phyloP scores from a whole-genome alignment of 2,329 filamentous ascomycete genomes.

The Tolypocladium ophioglossoides region DNA sequence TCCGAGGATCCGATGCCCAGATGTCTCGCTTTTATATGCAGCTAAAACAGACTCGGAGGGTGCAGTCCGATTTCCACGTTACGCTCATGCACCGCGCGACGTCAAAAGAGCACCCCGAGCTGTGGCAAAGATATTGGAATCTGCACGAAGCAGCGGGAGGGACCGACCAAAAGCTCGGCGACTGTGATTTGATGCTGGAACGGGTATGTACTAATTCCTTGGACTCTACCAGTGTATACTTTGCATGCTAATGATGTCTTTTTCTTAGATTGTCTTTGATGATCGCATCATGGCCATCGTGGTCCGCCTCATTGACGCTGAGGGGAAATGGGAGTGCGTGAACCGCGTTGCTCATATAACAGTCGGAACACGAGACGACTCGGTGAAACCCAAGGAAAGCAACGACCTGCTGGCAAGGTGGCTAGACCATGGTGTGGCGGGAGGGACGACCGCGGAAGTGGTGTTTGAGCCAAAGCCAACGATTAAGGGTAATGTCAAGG shows the following conservation, averaged over 20 bases:
- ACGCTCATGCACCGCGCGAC: slow-evolving; percentile 78
- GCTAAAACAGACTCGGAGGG: slow-evolving; percentile 59
- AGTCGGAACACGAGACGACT: slow-evolving; percentile 63
- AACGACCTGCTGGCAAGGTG: slow-evolving; percentile 73
- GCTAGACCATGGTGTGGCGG: slow-evolving; percentile 46
- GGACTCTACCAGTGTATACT: background rate
- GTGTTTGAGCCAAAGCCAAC: slow-evolving; percentile 37
- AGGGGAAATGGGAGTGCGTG: slow-evolving; percentile 52
- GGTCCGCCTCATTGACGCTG: slow-evolving; percentile 55
- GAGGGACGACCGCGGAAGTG: slow-evolving; percentile 33
- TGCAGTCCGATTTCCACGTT: slow-evolving; percentile 85
- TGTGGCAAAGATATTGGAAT: slow-evolving; percentile 67
- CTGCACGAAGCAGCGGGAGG: slow-evolving; percentile 36
- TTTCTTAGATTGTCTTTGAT: slow-evolving; percentile 62
- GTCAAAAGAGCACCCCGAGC: slow-evolving; percentile 46
- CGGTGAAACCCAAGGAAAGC: slow-evolving; percentile 87
- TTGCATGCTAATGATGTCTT: slow-evolving; percentile 9
- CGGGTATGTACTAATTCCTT: slow-evolving; percentile 28
- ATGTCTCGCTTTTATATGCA: slow-evolving; percentile 55
- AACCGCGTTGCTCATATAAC: slow-evolving; percentile 84
- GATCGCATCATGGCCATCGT: slow-evolving; percentile 85
- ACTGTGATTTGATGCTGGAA: slow-evolving; percentile 54
- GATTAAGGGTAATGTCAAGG: slow-evolving; percentile 35
- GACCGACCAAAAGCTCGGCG: slow-evolving; percentile 37
- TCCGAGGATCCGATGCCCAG: slow-evolving; percentile 42